A percentile compares a stretch with the other conserved stretches of the same genome.
Evolutionary conservation across 169 alveolate species (phyloP).

Genomic region (Amoebophrya sp.): DNA sequence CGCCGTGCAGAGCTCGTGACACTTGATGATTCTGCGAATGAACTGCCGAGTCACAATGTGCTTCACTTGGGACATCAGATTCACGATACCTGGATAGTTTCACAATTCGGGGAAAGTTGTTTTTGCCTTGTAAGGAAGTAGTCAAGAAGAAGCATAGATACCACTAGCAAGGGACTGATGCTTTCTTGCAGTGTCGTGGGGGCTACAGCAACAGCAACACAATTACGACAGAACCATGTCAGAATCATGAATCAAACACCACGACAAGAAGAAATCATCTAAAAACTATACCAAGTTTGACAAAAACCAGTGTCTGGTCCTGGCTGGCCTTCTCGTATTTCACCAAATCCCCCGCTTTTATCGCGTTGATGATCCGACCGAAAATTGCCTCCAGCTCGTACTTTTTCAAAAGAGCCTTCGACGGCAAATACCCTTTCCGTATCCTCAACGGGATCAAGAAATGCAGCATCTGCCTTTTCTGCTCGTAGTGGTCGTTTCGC

Average conservation of each 20-base stretch:
- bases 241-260: not conserved
- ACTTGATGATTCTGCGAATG: not conserved
- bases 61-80: not conserved
- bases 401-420: not conserved
- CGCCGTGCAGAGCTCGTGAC: too few relatives aligned
- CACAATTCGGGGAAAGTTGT: too few relatives aligned
- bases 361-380: not conserved
- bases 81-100: constrained; percentile 3
- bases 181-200: too few relatives aligned
- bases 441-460: not conserved
- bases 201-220: too few relatives aligned
- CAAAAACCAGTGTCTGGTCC: not conserved
- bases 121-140: too few relatives aligned
- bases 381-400: not conserved
- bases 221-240: too few relatives aligned
- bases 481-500: not conserved
- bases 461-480: not conserved
- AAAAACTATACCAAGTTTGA: not conserved
- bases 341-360: not conserved
- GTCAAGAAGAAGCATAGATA: too few relatives aligned
- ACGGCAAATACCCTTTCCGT: not conserved
- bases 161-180: too few relatives aligned
- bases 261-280: not conserved
- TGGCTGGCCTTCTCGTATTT: not conserved
- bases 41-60: not conserved